Evolutionary conservation across 768 basidiomycete species (phyloP), one percentile per base, ranked within the genome.

Genomic region (Agaricus blazei): DNA sequence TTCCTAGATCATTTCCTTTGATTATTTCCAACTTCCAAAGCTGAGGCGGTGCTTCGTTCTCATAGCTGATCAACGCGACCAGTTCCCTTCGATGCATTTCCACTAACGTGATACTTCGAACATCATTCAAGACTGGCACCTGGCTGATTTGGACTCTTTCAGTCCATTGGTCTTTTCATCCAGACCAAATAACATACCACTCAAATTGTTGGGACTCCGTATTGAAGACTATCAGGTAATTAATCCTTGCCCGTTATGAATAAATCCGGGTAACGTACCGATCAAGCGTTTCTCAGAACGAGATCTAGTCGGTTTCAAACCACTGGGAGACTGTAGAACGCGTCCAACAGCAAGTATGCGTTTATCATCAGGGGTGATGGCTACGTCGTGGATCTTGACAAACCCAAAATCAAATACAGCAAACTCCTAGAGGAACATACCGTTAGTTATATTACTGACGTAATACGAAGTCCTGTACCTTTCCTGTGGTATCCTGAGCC

Each of bases 11-110:
- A 27, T 74, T 68, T 56, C 86, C 83, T 65, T 80, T 82, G 27
- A 88, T 70, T 24, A 80, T 65, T 48, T 88, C 84, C 46, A 90
- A 66, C 67, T 80, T 84, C 87, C 88, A 90, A 3, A 90, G 70
- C 64, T 90, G 88, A 6, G 89, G 87, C n/a, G 87, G 81, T 4
- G 85, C 81, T 76, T 84, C 84, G 62, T 85, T 81, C 64, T 89
- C 87, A 62, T 87, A 88, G 64, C 86, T 88, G 47, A 89, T 77
- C 49, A 90, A 67, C 19, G 84, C 88, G 7, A 83, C 72, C 5
- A 80, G 71, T 23, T 83, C 85, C 54, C 69, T 67, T 28, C 69
- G 65, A 5, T 65, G 61, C 51, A 77, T 79, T 52, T 76, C 73
- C 45, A 84, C 79, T 28, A 88, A 65, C 0, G 84, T 85, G 38